These are phyloP conservation scores for Afroboletus lepidellus DNA, from an alignment of 1,284 basidiomycete genomes.

Conservation along the genomic window DNA sequence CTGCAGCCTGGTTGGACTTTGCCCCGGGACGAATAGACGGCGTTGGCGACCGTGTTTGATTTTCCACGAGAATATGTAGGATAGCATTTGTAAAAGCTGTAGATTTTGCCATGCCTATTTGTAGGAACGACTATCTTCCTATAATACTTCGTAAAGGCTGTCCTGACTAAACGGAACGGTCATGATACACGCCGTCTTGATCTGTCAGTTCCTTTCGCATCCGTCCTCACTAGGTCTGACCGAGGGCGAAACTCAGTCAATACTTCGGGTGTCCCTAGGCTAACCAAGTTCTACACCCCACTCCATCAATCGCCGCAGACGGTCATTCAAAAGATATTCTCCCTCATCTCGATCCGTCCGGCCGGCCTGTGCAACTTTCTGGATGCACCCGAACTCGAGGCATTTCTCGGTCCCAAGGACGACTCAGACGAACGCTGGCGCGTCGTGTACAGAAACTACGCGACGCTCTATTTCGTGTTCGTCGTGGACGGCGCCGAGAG, in stretches of 20 bases:
- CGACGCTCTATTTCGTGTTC: constrained; percentile 96
- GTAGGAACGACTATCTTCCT: too few relatives aligned
- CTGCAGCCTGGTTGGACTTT: constrained; percentile 72
- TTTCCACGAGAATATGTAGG: background rate
- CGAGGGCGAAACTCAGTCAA: constrained; percentile 58
- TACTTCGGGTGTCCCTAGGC: constrained; percentile 83
- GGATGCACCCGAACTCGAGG: constrained; percentile 85
- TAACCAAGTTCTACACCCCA: constrained; percentile 96
- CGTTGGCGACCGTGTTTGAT: background rate
- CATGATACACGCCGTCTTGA: constrained; percentile 89
- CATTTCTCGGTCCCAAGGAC: constrained; percentile 62
- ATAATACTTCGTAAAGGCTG: too few relatives aligned
- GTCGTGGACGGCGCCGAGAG: constrained; percentile 95
- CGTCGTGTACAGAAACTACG: constrained; percentile 85
- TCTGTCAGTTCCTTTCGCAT: constrained; percentile 50
- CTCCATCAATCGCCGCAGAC: constrained; percentile 72
- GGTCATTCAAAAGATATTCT: constrained; percentile 83
- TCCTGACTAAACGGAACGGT: constrained; percentile 11
- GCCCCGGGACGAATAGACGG: constrained; percentile 55
- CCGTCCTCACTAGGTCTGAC: constrained; percentile 40
- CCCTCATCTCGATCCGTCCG: constrained; percentile 75
- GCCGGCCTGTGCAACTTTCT: constrained; percentile 87
- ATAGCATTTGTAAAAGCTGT: background rate
- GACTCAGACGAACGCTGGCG: constrained; percentile 61
- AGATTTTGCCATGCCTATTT: too few relatives aligned